Evolutionary conservation across 345 rosid genomes (phyloP).

Genomic region (Citrus sinensis): DVS_A1.0 CM039165.1:29215001-29215500

Average conservation of each 20-base stretch:
- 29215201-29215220: neutral
- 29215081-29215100: neutral
- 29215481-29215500: neutral
- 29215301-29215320: slow-evolving; percentile 99
- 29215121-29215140: neutral
- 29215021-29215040: neutral
- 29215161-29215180: neutral
- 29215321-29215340: slow-evolving; percentile 99
- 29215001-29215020: neutral
- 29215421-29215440: neutral
- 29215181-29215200: neutral
- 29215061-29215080: neutral
- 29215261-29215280: slow-evolving; percentile 93
- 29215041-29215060: neutral
- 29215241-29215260: slow-evolving; percentile 88
- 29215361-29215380: slow-evolving; percentile 88
- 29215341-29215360: slow-evolving; percentile 88
- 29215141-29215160: neutral
- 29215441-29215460: neutral
- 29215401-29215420: neutral
- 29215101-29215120: neutral
- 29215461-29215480: neutral
- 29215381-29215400: slow-evolving; percentile 52
- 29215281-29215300: slow-evolving; percentile 93
- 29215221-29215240: neutral